These are phyloP conservation scores for Calonectria pauciramosa DNA, from an alignment of 2,329 filamentous ascomycete genomes.

Conservation along the genomic window DNA sequence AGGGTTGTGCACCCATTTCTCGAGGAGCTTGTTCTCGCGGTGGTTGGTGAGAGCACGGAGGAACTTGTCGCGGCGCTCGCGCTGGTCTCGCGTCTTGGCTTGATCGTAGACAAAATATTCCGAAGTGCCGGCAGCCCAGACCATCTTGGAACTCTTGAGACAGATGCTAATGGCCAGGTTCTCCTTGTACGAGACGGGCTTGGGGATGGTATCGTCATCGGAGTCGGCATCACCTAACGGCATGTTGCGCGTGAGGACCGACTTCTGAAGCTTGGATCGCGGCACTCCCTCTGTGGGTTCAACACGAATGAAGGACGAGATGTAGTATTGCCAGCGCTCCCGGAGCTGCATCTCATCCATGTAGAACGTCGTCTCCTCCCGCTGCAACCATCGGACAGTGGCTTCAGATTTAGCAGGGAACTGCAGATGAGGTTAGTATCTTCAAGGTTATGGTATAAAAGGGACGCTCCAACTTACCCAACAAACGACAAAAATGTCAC, in stretches of 20 bases:
- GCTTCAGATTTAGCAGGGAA: slow-evolving; percentile 78
- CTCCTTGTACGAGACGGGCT: slow-evolving; percentile 74
- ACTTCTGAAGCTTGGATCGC: slow-evolving; percentile 74
- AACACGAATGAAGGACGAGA: slow-evolving; percentile 89
- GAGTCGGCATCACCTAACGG: slow-evolving; percentile 73
- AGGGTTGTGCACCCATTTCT: slow-evolving; percentile 87
- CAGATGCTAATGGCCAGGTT: slow-evolving; percentile 81
- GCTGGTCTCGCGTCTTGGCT: slow-evolving; percentile 76
- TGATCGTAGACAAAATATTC: slow-evolving; percentile 82
- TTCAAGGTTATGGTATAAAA: neutral
- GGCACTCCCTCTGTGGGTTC: slow-evolving; percentile 88
- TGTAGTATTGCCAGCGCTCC: slow-evolving; percentile 94
- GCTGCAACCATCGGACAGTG: slow-evolving; percentile 78
- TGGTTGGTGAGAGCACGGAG: slow-evolving; percentile 70
- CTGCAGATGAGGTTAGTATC: slow-evolving; percentile 60
- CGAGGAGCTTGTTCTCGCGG: slow-evolving; percentile 77
- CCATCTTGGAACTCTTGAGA: slow-evolving; percentile 82
- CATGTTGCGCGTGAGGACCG: slow-evolving; percentile 79
- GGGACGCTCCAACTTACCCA: slow-evolving; percentile 76
- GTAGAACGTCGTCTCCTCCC: slow-evolving; percentile 83
- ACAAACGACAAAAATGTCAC: slow-evolving; percentile 89
- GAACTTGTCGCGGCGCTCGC: slow-evolving; percentile 61
- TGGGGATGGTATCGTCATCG: slow-evolving; percentile 73
- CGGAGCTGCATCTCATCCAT: slow-evolving; percentile 88
- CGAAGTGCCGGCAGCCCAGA: slow-evolving; percentile 78